phyloP scores from a whole-genome alignment of 192 early-diverging fungal genomes.

The Coemansia sp. region DNA sequence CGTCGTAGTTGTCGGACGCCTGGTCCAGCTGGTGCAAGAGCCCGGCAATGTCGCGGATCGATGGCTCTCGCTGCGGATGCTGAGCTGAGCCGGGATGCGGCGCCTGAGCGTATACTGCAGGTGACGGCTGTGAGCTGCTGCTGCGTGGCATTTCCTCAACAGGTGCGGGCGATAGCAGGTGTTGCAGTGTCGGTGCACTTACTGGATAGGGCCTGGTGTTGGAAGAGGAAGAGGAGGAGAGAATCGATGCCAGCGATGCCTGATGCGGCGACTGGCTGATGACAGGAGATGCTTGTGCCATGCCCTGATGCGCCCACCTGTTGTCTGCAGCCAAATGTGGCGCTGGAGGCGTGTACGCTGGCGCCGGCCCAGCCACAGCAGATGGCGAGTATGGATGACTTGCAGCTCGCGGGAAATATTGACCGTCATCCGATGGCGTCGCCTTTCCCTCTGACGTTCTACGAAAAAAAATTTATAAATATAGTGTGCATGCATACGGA shows the following conservation, averaged over 20 bases:
- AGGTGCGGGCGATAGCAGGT: constrained; percentile 14
- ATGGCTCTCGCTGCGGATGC: background rate
- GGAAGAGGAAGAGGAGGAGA: constrained; percentile 5
- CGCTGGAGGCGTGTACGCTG: constrained; percentile 14
- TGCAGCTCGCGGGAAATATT: background rate
- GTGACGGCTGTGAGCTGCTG: background rate
- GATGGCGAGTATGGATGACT: constrained; percentile 9
- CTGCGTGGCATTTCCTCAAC: background rate
- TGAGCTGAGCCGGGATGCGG: background rate
- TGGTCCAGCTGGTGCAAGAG: constrained; percentile 43
- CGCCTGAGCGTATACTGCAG: background rate
- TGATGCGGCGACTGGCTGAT: background rate
- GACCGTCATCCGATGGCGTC: constrained; percentile 38
- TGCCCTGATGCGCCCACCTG: background rate
- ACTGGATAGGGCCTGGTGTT: background rate
- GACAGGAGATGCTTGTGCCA: background rate
- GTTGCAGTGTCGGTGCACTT: constrained; percentile 14
- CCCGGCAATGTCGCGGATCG: constrained; percentile 31
- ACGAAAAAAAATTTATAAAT: background rate
- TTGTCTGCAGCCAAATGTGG: constrained; percentile 2
- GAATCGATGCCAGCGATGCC: constrained; percentile 27
- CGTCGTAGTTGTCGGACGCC: constrained; percentile 16
- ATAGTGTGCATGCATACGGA: background rate
- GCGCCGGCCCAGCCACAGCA: background rate
- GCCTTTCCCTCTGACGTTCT: constrained; percentile 37